phyloP scores from a whole-genome alignment of 2,329 filamentous ascomycete species.

The Monosporascus cannonballus region DNA sequence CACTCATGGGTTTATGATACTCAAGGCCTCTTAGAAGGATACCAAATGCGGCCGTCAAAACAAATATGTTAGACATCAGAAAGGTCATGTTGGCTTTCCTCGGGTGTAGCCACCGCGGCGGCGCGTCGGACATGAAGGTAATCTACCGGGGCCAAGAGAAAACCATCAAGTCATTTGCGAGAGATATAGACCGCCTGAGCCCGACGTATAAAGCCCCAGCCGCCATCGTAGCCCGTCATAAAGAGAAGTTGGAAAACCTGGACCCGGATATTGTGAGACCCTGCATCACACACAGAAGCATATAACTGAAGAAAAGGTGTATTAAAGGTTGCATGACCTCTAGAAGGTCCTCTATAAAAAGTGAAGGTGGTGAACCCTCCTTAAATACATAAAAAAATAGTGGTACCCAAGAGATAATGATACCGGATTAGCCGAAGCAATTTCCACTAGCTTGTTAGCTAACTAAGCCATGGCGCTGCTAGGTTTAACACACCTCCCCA shows the following conservation, averaged over 20 bases:
- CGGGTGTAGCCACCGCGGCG: conserved; percentile 6
- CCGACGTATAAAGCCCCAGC: not conserved
- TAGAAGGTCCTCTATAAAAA: no score
- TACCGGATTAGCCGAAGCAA: no score
- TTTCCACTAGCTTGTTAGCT: no score
- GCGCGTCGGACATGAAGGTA: conserved; percentile 8
- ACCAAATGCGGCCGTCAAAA: conserved; percentile 3
- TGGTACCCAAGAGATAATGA: no score
- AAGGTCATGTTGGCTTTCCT: conserved; percentile 12
- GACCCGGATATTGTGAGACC: no score
- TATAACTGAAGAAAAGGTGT: no score
- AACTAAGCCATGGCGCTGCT: no score
- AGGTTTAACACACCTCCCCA: no score
- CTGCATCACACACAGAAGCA: no score
- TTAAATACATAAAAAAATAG: no score
- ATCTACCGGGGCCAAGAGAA: conserved; percentile 1
- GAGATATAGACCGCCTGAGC: conserved; percentile 8
- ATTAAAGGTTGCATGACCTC: no score
- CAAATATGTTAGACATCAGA: conserved; percentile 8
- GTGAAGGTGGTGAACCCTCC: no score
- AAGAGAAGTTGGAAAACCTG: conserved; percentile 10
- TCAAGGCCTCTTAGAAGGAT: conserved; percentile 3
- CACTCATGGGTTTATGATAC: not conserved
- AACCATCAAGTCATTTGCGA: conserved; percentile 4
- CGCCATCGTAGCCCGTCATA: conserved; percentile 1